A percentile compares a stretch with the other conserved stretches of the same genome.
These are phyloP conservation scores for Phalaenopsis equestris DNA, from an alignment of 106 monocot species.

Conservation along the genomic window DNA sequence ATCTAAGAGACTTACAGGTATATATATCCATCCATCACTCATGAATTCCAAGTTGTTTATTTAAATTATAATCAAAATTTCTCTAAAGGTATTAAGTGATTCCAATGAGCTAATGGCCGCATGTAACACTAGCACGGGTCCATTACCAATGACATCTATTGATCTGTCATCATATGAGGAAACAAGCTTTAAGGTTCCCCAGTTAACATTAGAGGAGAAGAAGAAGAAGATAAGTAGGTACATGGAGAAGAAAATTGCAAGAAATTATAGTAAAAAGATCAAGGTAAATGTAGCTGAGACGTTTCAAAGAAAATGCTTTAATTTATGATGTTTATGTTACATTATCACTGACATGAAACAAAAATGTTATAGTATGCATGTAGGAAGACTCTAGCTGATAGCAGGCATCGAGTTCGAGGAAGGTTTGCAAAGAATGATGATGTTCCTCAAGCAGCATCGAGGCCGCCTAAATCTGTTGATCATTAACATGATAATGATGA, in stretches of 20 bases:
- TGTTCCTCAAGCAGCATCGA: constrained; percentile 26
- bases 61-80: not conserved
- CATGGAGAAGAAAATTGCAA: constrained; percentile 60
- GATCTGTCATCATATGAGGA: constrained; percentile 39
- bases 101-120: constrained; percentile 15
- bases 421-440: constrained; percentile 89
- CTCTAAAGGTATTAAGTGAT: constrained; percentile 27
- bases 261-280: constrained; percentile 91
- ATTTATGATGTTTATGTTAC: no score
- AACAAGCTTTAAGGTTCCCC: constrained; percentile 42
- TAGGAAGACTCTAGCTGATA: constrained; percentile 81
- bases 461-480: constrained; percentile 15
- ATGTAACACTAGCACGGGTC: constrained; percentile 16
- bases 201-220: constrained; percentile 58
- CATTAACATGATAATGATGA: constrained; percentile 51
- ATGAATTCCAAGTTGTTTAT: no score
- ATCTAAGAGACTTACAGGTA: constrained; percentile 54
- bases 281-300: constrained; percentile 37
- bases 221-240: constrained; percentile 71
- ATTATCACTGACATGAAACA: not conserved
- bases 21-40: not conserved
- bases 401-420: constrained; percentile 70
- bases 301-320: not conserved
- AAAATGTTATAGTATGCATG: constrained; percentile 62
- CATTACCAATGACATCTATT: constrained; percentile 9